Conservation (phyloP, 2,329 filamentous ascomycete genomes). For the Nemania diffusa region DNA sequence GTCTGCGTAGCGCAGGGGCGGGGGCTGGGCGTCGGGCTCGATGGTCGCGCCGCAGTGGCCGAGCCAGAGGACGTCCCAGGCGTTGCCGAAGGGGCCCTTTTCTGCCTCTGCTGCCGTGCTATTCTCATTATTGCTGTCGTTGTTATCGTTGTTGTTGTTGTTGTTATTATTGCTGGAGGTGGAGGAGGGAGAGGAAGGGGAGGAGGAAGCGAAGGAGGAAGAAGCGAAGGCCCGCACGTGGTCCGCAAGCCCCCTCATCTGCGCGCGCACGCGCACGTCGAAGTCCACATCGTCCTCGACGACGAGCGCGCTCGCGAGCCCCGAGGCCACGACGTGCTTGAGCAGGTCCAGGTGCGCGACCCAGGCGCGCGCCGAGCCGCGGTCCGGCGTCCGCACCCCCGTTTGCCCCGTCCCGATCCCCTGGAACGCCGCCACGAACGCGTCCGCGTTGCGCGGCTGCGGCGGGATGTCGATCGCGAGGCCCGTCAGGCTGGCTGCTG, state of each 20-base stretch:
- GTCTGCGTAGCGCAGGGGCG: constrained; percentile 38
- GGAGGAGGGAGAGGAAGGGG: too few relatives aligned
- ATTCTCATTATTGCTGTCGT: neutral
- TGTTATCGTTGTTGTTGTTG: neutral
- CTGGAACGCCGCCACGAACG: constrained; percentile 47
- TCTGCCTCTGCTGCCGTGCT: too few relatives aligned
- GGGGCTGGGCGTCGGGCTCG: constrained; percentile 19
- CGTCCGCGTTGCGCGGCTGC: constrained; percentile 47
- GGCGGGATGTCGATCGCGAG: constrained; percentile 49
- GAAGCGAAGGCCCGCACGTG: constrained; percentile 47
- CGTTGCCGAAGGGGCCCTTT: constrained; percentile 46
- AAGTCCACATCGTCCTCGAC: constrained; percentile 54
- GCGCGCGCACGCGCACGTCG: constrained; percentile 49
- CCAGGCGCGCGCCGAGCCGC: constrained; percentile 45
- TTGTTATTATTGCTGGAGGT: too few relatives aligned
- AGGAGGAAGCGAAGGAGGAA: too few relatives aligned
- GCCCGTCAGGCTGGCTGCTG: constrained; percentile 49
- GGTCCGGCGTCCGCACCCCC: constrained; percentile 22
- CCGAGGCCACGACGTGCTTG: constrained; percentile 44
- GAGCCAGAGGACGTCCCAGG: constrained; percentile 54
- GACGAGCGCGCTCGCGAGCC: constrained; percentile 44
- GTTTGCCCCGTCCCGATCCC: constrained; percentile 28
- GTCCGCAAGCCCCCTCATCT: constrained; percentile 47
- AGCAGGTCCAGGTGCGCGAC: constrained; percentile 49
- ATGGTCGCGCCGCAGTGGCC: constrained; percentile 51